Percentiles rank a stretch among this genome's conserved stretches.
Evolutionary conservation across 139 green algal genomes (phyloP).

Genomic region (Chlamydomonas schloesseri): DNA sequence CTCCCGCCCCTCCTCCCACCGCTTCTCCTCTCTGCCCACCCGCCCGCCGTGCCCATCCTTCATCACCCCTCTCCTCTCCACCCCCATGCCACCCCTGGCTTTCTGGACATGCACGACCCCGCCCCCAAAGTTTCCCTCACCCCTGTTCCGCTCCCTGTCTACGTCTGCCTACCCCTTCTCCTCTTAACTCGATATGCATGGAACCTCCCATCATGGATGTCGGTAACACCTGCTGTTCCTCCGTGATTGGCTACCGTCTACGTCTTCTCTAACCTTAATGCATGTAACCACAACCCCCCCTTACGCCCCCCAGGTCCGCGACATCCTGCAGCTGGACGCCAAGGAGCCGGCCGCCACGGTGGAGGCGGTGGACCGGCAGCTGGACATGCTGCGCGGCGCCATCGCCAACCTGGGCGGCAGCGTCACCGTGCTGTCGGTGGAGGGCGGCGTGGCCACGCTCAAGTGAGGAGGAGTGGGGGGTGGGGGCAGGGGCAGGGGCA

Average conservation of each 20-base stretch:
- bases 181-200: too few species aligned
- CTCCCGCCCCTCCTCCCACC: too few species aligned
- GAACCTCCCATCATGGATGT: too few species aligned
- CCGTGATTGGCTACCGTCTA: too few species aligned
- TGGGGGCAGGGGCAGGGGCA: not conserved
- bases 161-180: too few species aligned
- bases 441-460: slow-evolving; percentile 67
- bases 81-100: too few species aligned
- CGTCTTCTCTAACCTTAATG: too few species aligned
- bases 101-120: not conserved
- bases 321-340: slow-evolving; percentile 62
- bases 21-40: not conserved
- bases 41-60: too few species aligned
- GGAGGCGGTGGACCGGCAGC: slow-evolving; percentile 77
- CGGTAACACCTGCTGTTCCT: too few species aligned
- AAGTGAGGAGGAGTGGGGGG: not conserved
- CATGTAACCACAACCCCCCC: not conserved
- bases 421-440: slow-evolving; percentile 80
- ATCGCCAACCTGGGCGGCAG: slow-evolving; percentile 81
- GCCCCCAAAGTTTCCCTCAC: too few species aligned
- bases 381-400: slow-evolving; percentile 88
- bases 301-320: not conserved
- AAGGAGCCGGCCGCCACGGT: slow-evolving; percentile 65
- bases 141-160: too few species aligned
- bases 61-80: too few species aligned